Percentiles rank a stretch among this genome's conserved stretches.
Evolutionary conservation across 2,329 filamentous ascomycete genomes (phyloP).

Genomic region (Aspergillus felis): DNA sequence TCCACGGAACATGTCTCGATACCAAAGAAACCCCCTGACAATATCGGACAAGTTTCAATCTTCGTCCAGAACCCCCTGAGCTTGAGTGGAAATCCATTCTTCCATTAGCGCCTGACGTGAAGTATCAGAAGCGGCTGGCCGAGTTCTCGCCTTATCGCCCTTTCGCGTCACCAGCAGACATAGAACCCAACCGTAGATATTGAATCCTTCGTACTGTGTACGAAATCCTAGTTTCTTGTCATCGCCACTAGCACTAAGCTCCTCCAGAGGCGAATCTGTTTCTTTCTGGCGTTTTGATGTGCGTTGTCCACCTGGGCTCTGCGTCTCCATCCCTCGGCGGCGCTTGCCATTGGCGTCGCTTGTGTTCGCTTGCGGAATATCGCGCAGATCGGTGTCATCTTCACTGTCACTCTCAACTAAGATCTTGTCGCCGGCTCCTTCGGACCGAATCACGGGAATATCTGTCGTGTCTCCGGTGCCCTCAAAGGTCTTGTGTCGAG

Average conservation of each 20-base stretch:
- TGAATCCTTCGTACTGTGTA: conserved; percentile 90
- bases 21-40: neutral
- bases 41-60: conserved; percentile 19
- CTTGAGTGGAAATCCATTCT: conserved; percentile 81
- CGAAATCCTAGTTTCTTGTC: conserved; percentile 89
- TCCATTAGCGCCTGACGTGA: conserved; percentile 71
- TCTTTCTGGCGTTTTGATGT: conserved; percentile 31
- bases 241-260: conserved; percentile 46
- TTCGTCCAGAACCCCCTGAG: conserved; percentile 38
- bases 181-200: conserved; percentile 87
- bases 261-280: conserved; percentile 37
- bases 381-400: conserved; percentile 44
- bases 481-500: conserved; percentile 75
- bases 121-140: conserved; percentile 32
- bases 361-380: conserved; percentile 52
- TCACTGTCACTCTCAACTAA: conserved; percentile 62
- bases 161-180: conserved; percentile 83
- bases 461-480: conserved; percentile 43
- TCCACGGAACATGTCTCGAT: neutral
- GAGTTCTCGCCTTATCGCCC: conserved; percentile 42
- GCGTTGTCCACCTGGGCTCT: conserved; percentile 7
- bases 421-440: conserved; percentile 36
- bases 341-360: conserved; percentile 6
- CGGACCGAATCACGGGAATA: neutral
- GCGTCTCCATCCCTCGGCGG: conserved; percentile 13